Conservation (phyloP, 2,329 filamentous ascomycete genomes). For the Colletotrichum eleusines region DNA sequence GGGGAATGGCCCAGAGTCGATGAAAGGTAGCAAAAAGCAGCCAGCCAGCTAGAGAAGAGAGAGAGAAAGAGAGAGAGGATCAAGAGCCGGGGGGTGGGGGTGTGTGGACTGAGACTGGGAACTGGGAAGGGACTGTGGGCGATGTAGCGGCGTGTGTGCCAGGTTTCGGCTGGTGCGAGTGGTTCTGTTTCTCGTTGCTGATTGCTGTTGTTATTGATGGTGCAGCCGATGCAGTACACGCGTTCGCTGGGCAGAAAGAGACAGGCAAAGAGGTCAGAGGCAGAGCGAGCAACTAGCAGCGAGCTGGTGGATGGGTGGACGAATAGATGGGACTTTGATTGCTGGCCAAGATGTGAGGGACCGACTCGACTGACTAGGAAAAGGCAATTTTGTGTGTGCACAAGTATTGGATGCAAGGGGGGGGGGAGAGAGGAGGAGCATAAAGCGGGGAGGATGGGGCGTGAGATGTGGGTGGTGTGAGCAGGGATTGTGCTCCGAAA, state of each 20-base stretch:
- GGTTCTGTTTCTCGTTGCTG: slow-evolving; percentile 17
- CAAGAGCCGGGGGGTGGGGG: neutral
- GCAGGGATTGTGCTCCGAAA: neutral
- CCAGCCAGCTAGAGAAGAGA: neutral
- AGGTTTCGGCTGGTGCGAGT: slow-evolving; percentile 8
- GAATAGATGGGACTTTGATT: neutral
- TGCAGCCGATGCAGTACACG: slow-evolving; percentile 6
- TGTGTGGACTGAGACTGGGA: neutral
- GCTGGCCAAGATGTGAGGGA: slow-evolving; percentile 34
- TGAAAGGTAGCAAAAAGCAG: slow-evolving; percentile 10
- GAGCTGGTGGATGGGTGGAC: neutral
- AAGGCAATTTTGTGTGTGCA: slow-evolving; percentile 36
- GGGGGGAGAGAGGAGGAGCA: no score
- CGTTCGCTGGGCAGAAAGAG: neutral
- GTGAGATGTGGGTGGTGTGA: slow-evolving; percentile 32
- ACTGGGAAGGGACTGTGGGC: slow-evolving; percentile 3
- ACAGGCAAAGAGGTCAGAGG: slow-evolving; percentile 2
- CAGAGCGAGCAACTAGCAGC: slow-evolving; percentile 2
- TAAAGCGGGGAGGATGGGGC: slow-evolving; percentile 25
- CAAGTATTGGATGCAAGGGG: slow-evolving; percentile 36
- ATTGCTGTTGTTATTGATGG: slow-evolving; percentile 21
- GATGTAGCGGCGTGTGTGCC: slow-evolving; percentile 8
- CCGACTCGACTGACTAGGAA: slow-evolving; percentile 37
- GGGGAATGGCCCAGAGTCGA: slow-evolving; percentile 17
- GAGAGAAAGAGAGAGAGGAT: neutral